These are phyloP conservation scores for Aspergillus pseudoglaucus DNA, from an alignment of 2,329 filamentous ascomycete genomes.

Conservation along the genomic window DNA sequence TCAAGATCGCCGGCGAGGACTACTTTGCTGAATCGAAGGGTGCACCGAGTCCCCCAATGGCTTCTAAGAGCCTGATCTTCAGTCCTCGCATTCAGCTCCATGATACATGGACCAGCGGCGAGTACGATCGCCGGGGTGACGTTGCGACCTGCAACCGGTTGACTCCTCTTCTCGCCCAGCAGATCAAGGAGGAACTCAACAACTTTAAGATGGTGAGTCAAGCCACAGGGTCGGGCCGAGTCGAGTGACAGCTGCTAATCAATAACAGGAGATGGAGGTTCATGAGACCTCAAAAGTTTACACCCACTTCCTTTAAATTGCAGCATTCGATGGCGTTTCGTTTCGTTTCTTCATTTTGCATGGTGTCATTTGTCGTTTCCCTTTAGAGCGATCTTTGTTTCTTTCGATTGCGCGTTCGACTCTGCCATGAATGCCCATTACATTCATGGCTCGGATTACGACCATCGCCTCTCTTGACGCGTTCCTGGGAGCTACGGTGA, in stretches of 20 bases:
- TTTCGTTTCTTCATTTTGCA: conserved; percentile 10
- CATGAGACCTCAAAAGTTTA: conserved; percentile 98
- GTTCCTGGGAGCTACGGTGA: conserved; percentile 16
- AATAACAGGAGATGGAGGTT: conserved; percentile 90
- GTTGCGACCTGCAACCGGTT: conserved; percentile 96
- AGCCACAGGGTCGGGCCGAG: neutral
- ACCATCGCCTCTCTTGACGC: conserved; percentile 7
- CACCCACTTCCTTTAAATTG: conserved; percentile 93
- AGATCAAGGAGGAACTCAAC: conserved; percentile 99
- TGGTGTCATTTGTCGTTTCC: conserved; percentile 9
- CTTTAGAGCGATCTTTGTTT: conserved; percentile 15
- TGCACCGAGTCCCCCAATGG: conserved; percentile 67
- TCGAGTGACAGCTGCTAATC: neutral
- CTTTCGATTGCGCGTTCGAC: conserved; percentile 12
- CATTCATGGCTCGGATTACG: conserved; percentile 3
- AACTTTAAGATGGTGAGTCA: conserved; percentile 92
- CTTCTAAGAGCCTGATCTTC: conserved; percentile 59
- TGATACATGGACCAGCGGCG: conserved; percentile 90
- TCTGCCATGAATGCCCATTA: neutral
- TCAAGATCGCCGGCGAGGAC: conserved; percentile 74
- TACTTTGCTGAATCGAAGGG: conserved; percentile 86
- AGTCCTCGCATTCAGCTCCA: conserved; percentile 91
- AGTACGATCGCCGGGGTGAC: conserved; percentile 93
- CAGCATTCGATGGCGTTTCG: conserved; percentile 24
- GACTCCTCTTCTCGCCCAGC: conserved; percentile 93